These are phyloP conservation scores for Wallacemonas sp. DNA, from an alignment of 208 protist species.

Conservation along the genomic window DNA sequence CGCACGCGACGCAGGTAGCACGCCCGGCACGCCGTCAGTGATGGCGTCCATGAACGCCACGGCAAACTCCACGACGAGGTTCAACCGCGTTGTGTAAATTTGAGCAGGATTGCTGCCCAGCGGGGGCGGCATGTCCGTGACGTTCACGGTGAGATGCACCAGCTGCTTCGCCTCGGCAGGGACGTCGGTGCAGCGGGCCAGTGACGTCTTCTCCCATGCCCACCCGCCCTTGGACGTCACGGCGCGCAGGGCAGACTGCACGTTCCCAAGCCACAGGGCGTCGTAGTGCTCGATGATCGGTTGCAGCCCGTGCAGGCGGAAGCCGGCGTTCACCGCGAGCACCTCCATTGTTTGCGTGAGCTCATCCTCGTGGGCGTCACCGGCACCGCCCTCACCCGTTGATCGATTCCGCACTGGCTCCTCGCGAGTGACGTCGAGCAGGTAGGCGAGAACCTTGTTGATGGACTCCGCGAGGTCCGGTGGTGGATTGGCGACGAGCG, in stretches of 20 bases:
- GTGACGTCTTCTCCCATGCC: background rate
- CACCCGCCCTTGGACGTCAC: constrained; percentile 9
- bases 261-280: background rate
- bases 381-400: background rate
- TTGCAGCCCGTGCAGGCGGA: constrained; percentile 2
- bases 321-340: constrained; percentile 12
- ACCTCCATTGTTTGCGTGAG: constrained; percentile 12
- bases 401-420: constrained; percentile 2
- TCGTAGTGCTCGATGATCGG: constrained; percentile 5
- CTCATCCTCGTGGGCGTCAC: constrained; percentile 7
- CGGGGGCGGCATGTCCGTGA: constrained; percentile 15
- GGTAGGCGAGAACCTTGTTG: constrained; percentile 20
- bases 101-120: constrained; percentile 22
- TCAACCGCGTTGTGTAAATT: constrained; percentile 17
- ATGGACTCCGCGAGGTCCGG: constrained; percentile 14
- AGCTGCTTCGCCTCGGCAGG: background rate
- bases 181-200: background rate
- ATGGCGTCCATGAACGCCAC: background rate
- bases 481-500: background rate
- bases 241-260: background rate
- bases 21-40: background rate
- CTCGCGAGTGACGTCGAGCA: constrained; percentile 15
- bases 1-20: background rate
- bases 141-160: constrained; percentile 14
- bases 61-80: constrained; percentile 11